Base-by-base conservation (phyloP, 2,329 filamentous ascomycete species). In the Arachnopeziza araneosa region DNA sequence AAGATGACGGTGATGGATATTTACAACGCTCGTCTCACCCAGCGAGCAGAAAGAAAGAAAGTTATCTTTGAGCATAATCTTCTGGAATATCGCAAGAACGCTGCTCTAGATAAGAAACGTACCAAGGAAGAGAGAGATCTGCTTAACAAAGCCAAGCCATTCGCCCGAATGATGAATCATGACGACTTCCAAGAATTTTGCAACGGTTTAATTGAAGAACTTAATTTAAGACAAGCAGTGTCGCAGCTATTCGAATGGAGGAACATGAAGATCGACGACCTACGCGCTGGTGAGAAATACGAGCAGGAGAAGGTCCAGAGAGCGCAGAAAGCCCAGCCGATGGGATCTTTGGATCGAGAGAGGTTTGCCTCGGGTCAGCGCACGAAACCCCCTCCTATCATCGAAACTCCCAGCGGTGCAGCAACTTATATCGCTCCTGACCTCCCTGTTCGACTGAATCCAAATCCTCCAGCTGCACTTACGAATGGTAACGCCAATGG, bases 1-100 rank as follows among this genome's bases (percentile, higher is more conserved):
- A 99, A 99, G 80, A 86, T 98, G 77, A 96, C 92, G 0, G 92
- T 99, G 22, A 97, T 99, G 86, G 92, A 96, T 66, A 96, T 99
- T 55, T 99, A 99, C 79, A 99, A 99, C 71, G 88, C 89, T 60
- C 86, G 93, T 4, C 78, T 99, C 21, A 96, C 93, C 1, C 89
- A 93, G 60, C 87, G 95, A 66, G 93, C 93, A 7, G 93, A 98
- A 70, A 84, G 95, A 52, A 99, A 99, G 76, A 96, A 95, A 77
- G 89, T 98, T 55, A 89, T 99, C 6, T 98, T 99, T 69, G 93
- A 98, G 72, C 95, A 99, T 75, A 90, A 90, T 62, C 80, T 99
- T 26, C 80, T 99, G 3, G 93, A 99, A 59, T 99, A 99, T 71
- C 83, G 92, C 63, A 96, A 96, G 74, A 96, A 96, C 72, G 88